Base-by-base conservation (phyloP, 192 early-diverging fungal species). In the Coemansia sp. region DNA sequence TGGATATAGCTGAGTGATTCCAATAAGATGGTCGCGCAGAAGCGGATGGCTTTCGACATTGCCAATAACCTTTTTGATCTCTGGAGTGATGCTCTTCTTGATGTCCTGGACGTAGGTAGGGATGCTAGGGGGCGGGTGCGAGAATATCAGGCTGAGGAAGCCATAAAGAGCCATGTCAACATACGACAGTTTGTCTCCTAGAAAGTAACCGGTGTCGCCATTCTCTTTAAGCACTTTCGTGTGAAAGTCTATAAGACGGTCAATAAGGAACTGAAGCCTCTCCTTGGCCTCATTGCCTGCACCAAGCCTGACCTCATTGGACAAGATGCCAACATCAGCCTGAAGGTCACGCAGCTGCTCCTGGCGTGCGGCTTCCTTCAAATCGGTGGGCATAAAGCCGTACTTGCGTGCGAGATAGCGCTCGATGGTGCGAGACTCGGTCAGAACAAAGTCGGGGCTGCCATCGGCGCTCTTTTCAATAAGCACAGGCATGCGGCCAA, bases 381-480 rank as follows among this genome's bases (percentile, higher is more conserved):
- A 63, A 39, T 67, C 66, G 5, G 38, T 41, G n/a, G 81, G 80
- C 38, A 74, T 46, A 38, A 84, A 68, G n/a, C 70, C 79, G 60
- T 84, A 86, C 66, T 79, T 84, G 61, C 65, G 56, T 12, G 84
- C 67, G 4, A 88, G 70, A 55, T 85, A 86, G 44, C 87, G 85
- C 56, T 84, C 84, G 60, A 88, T 88, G 5, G 74, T 76, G 12
- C 71, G 64, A 1, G 79, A 66, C 43, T 88, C 84, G 13, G 76
- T 70, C 5, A 86, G 55, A 12, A 72, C 17, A 46, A 84, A 63
- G 16, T 69, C 71, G n/a, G 48, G 58, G 17, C 55, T 68, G 14
- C 67, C 70, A 43, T 77, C 50, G 11, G 22, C 41, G 41, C 51
- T 61, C n/a, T 63, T 70, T 42, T 79, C 72, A 12, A 73, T 42